Base-by-base conservation (phyloP, 148 eudicot genomes). In the Selenicereus undatus region DNA sequence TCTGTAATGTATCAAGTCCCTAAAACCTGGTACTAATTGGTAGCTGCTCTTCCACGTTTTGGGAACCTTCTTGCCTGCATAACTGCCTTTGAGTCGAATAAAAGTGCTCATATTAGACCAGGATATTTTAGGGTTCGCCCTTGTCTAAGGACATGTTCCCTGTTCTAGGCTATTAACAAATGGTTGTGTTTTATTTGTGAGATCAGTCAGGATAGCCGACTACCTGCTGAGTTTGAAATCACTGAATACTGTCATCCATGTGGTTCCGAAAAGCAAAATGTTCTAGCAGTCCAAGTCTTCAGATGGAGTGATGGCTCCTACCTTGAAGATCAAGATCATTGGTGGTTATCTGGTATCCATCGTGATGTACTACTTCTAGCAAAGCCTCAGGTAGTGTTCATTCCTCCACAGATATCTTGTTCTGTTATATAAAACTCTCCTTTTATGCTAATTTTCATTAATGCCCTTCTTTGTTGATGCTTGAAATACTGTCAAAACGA, bases 271-370 rank as follows among this genome's bases (percentile, higher is more conserved):
- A 75, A 91, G 87, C 81, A 79, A 74, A 95, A 95, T 86, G 86
- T 91, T 76, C 76, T 95, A 84, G 99, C 97, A 73, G 90, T 93
- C 76, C 92, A 95, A 92, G 97, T 95, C 74, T 89, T 89, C 81
- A 89, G 93, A 87, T 95, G 99, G 99, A 91, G 94, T 84, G 97
- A 93, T 83, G 99, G 99, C 68, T 88, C 99, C 60, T 95, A 93
- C 85, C 97, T 95, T 86, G 99, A 95, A 91, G 99, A 95, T 90
- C 99, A 95, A 88, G 99, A 95, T 82, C 99, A 95, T 81, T 95
- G 99, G 99, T 95, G 97, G 99, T 84, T 95, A 71, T 95, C 99
- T 35, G 99, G 99, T 80, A 93, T 95, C 82, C 97, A 95, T 74
- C 97, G 99, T 81, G 97, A 95, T 88, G 99, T 93, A 82, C 91